Evolutionary conservation across 768 basidiomycete genomes (phyloP).

Genomic region (Pulveroboletus sp.): DNA sequence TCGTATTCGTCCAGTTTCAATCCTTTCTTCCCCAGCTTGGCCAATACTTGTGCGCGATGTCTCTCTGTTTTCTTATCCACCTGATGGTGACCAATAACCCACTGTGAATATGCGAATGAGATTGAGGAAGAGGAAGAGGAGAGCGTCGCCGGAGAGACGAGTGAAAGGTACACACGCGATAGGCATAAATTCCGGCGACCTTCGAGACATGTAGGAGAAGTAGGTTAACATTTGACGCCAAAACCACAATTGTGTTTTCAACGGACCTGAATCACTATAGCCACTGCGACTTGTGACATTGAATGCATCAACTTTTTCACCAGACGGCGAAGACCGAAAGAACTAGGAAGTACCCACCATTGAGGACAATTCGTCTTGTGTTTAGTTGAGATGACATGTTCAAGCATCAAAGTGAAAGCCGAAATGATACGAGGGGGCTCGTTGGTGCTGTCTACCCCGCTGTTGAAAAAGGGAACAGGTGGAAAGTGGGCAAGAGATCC

Average conservation of each 20-base stretch:
- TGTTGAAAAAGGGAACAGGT: not conserved
- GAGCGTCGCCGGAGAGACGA: not conserved
- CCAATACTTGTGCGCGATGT: constrained; percentile 67
- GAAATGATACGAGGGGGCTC: not conserved
- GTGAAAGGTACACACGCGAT: constrained; percentile 47
- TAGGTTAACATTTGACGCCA: not conserved
- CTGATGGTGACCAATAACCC: constrained; percentile 54
- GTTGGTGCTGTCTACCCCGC: not conserved
- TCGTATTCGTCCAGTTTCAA: constrained; percentile 90
- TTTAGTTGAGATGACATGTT: constrained; percentile 30
- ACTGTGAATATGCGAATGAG: constrained; percentile 40
- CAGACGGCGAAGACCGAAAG: not conserved
- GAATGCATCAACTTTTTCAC: constrained; percentile 11
- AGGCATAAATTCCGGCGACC: constrained; percentile 77
- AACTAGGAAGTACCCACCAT: constrained; percentile 31
- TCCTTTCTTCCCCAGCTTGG: constrained; percentile 64
- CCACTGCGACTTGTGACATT: constrained; percentile 42
- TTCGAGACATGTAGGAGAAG: constrained; percentile 30
- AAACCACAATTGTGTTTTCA: not conserved
- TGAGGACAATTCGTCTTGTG: constrained; percentile 43
- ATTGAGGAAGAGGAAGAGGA: not conserved
- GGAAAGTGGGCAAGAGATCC: not conserved
- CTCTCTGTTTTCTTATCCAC: constrained; percentile 59
- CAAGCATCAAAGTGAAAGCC: not conserved
- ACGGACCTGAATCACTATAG: constrained; percentile 51